Conservation (phyloP, 768 basidiomycete genomes). For the Panaeolus cyanescens region DNA sequence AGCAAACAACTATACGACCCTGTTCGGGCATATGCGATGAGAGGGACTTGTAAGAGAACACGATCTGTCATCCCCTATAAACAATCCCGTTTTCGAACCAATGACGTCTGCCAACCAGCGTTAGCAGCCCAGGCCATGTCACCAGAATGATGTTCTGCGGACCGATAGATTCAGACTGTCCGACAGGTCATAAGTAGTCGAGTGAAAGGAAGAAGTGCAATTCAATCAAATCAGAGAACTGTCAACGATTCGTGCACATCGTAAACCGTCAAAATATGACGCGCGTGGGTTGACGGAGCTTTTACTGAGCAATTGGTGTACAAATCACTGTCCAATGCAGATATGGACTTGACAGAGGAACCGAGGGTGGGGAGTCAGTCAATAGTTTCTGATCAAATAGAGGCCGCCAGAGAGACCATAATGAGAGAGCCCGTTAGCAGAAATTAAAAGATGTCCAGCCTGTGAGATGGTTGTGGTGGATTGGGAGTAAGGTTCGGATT, state of each 20-base stretch:
- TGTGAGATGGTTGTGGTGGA: neutral
- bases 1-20: neutral
- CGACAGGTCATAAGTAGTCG: neutral
- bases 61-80: neutral
- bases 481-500: neutral
- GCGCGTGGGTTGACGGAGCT: neutral
- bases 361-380: too few relatives aligned
- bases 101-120: neutral
- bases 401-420: neutral
- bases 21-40: too few relatives aligned
- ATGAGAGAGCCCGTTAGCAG: too few relatives aligned
- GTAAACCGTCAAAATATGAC: neutral
- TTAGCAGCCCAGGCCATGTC: neutral
- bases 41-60: neutral
- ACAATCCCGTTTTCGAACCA: neutral
- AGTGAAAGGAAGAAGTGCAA: neutral
- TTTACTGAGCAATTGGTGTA: neutral
- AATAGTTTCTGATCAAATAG: neutral
- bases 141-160: neutral
- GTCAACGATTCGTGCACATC: neutral
- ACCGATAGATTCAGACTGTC: neutral
- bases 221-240: neutral
- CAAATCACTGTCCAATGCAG: neutral
- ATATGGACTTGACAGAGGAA: neutral
- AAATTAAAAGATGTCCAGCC: too few relatives aligned